Percentiles rank a stretch among this genome's conserved stretches.
Conservation (phyloP, 768 basidiomycete species). For the Leccinum longicurvipes region DNA sequence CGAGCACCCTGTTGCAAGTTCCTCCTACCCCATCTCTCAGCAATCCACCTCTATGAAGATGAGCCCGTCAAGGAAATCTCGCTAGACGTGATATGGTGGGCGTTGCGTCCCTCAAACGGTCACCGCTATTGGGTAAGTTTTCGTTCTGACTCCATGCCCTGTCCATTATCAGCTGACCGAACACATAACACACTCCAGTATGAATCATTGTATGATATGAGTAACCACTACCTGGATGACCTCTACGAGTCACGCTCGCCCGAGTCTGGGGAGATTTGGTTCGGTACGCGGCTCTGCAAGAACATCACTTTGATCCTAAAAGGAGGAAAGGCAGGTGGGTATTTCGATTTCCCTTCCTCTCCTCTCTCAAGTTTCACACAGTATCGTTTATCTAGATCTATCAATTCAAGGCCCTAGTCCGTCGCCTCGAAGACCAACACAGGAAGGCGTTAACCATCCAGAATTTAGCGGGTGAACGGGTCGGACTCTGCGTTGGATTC, state of each 20-base stretch:
- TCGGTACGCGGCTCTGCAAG: slow-evolving; percentile 14
- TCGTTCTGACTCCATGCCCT: background rate
- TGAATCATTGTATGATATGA: slow-evolving; percentile 11
- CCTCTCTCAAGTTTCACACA: background rate
- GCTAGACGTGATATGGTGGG: slow-evolving; percentile 16
- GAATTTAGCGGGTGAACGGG: no score
- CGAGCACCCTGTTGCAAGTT: slow-evolving; percentile 12
- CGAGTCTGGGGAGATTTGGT: slow-evolving; percentile 23
- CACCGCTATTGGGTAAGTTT: slow-evolving; percentile 7
- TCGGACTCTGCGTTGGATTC: slow-evolving; percentile 10
- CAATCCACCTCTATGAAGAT: background rate
- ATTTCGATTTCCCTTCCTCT: background rate
- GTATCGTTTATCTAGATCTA: background rate
- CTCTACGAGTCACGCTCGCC: slow-evolving; percentile 16
- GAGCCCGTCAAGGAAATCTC: slow-evolving; percentile 11
- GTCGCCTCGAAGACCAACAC: no score
- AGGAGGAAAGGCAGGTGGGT: slow-evolving; percentile 2
- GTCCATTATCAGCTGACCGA: background rate
- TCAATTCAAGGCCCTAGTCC: slow-evolving; percentile 7
- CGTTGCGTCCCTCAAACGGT: slow-evolving; percentile 1
- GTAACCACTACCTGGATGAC: slow-evolving; percentile 12
- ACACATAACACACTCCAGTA: slow-evolving; percentile 7
- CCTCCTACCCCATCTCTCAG: background rate
- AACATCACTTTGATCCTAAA: background rate
- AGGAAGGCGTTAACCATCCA: no score